A percentile compares a stretch with the other conserved stretches of the same genome.
Evolutionary conservation across 169 alveolate genomes (phyloP).

Genomic region (Theileria equi): DNA sequence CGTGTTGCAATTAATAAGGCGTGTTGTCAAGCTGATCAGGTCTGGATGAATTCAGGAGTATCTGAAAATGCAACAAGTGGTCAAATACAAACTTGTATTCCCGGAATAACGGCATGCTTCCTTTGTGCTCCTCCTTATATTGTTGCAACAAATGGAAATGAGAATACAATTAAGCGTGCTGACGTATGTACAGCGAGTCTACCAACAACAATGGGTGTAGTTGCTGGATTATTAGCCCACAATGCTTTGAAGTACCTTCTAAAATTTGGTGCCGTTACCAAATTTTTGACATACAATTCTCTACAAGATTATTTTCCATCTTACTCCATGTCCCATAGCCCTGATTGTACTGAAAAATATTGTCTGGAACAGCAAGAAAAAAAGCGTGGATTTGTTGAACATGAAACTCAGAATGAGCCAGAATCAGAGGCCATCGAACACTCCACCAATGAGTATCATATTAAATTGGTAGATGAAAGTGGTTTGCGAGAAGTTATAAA

Average conservation of each 20-base stretch:
- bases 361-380: conserved; percentile 56
- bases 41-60: conserved; percentile 95
- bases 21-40: conserved; percentile 87
- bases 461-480: conserved; percentile 21
- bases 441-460: conserved; percentile 42
- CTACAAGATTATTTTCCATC: conserved; percentile 87
- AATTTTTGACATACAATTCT: conserved; percentile 87
- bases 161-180: conserved; percentile 86
- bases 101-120: conserved; percentile 95
- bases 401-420: not conserved
- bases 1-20: conserved; percentile 92
- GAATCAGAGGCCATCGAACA: conserved; percentile 24
- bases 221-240: conserved; percentile 92
- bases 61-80: conserved; percentile 94
- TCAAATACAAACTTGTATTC: conserved; percentile 90
- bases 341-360: conserved; percentile 84
- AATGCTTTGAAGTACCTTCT: conserved; percentile 89
- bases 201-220: conserved; percentile 95
- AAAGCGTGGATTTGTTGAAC: conserved; percentile 10
- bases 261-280: conserved; percentile 86
- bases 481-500: not conserved
- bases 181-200: conserved; percentile 94
- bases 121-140: conserved; percentile 93
- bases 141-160: conserved; percentile 88
- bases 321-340: conserved; percentile 83